phyloP scores from a whole-genome alignment of 345 rosid species.

The Euphorbia lathyris region DNA sequence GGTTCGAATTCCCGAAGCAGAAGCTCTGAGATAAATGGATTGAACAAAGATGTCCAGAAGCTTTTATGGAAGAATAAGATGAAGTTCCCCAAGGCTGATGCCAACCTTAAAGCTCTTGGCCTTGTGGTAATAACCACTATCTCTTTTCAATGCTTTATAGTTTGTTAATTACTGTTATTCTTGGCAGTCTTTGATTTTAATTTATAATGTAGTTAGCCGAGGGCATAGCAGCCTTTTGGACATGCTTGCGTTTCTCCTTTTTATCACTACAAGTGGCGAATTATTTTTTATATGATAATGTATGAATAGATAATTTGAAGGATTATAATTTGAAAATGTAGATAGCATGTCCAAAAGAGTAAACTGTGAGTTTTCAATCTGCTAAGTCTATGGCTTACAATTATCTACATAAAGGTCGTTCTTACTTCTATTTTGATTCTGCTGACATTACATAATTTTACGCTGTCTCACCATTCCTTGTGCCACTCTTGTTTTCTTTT shows the following conservation, averaged over 20 bases:
- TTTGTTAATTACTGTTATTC: too few species aligned
- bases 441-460: not conserved
- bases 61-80: constrained; percentile 86
- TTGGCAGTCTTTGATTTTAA: too few species aligned
- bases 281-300: not conserved
- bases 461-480: not conserved
- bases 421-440: not conserved
- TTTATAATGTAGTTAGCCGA: too few species aligned
- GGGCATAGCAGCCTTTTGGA: not conserved
- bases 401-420: not conserved
- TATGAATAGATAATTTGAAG: not conserved
- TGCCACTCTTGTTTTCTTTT: not conserved
- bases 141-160: not conserved
- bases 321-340: constrained; percentile 1
- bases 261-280: not conserved
- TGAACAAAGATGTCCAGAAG: constrained; percentile 78
- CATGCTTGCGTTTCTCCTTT: not conserved
- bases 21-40: constrained; percentile 55
- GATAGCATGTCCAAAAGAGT: not conserved
- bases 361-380: not conserved
- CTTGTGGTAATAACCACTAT: constrained; percentile 48
- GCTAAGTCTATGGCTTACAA: not conserved
- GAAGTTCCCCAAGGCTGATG: constrained; percentile 73
- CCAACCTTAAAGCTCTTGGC: constrained; percentile 60
- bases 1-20: constrained; percentile 20